These are phyloP conservation scores for Trichoderma virens DNA, from an alignment of 495 filamentous ascomycete species.

Conservation along the genomic window DNA sequence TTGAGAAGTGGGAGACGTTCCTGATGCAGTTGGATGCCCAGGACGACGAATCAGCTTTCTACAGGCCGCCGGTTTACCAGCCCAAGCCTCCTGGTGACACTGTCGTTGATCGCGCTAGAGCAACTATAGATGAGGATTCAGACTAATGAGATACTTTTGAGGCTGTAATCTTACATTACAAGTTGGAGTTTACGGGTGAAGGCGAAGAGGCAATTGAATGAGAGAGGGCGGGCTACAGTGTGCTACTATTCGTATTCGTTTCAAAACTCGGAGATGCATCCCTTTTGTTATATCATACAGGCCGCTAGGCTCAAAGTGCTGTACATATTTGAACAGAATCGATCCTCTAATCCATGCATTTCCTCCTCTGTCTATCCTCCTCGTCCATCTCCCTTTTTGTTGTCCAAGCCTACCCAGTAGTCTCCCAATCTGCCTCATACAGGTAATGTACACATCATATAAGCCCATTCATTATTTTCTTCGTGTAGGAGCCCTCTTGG, in stretches of 20 bases:
- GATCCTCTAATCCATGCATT: neutral
- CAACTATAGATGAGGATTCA: slow-evolving; percentile 44
- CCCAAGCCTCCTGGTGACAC: slow-evolving; percentile 40
- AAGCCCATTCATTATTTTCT: slow-evolving; percentile 16
- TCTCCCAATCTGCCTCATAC: neutral
- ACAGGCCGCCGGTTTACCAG: slow-evolving; percentile 48
- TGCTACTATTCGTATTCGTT: neutral
- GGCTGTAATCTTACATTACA: slow-evolving; percentile 9
- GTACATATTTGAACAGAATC: slow-evolving; percentile 7
- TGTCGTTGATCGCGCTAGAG: slow-evolving; percentile 41
- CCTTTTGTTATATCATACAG: slow-evolving; percentile 6
- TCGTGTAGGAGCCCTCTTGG: slow-evolving; percentile 18
- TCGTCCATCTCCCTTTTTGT: neutral
- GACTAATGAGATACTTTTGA: slow-evolving; percentile 25
- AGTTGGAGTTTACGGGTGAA: neutral
- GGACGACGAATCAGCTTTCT: slow-evolving; percentile 76
- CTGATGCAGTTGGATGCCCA: slow-evolving; percentile 89
- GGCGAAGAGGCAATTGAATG: neutral
- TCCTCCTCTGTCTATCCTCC: neutral
- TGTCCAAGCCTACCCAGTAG: neutral
- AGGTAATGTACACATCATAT: neutral
- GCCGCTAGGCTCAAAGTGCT: slow-evolving; percentile 6
- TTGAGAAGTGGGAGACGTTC: slow-evolving; percentile 98
- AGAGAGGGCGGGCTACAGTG: neutral
- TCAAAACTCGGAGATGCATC: slow-evolving; percentile 1